phyloP scores from a whole-genome alignment of 805 yeast genomes.

The Scheffersomyces ergatensis region DNA sequence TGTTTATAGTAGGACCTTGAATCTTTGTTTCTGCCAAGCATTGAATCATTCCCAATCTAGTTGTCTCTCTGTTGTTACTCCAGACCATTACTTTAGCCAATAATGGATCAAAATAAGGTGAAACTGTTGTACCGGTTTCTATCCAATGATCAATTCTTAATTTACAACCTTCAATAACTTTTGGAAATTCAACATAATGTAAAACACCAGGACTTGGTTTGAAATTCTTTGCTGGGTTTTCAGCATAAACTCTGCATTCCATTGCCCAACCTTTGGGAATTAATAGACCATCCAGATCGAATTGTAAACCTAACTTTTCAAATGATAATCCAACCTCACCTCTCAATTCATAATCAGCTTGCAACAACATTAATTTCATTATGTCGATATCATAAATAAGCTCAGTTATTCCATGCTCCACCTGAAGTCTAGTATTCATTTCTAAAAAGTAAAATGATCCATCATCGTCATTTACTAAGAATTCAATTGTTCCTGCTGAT shows the following conservation, averaged over 20 bases:
- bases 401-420: slow-evolving; percentile 97
- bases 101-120: slow-evolving; percentile 96
- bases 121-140: slow-evolving; percentile 76
- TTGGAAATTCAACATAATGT: slow-evolving; percentile 80
- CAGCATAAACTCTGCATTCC: slow-evolving; percentile 97
- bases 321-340: neutral
- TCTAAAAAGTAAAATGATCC: slow-evolving; percentile 93
- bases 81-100: slow-evolving; percentile 94
- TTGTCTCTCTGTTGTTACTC: slow-evolving; percentile 85
- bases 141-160: slow-evolving; percentile 91
- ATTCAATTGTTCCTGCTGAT: slow-evolving; percentile 98
- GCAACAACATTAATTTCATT: slow-evolving; percentile 94
- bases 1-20: slow-evolving; percentile 83
- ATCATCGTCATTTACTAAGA: slow-evolving; percentile 80
- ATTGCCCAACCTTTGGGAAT: slow-evolving; percentile 81
- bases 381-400: slow-evolving; percentile 90
- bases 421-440: slow-evolving; percentile 95
- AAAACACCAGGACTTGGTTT: slow-evolving; percentile 96
- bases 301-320: slow-evolving; percentile 21
- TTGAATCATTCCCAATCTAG: slow-evolving; percentile 67
- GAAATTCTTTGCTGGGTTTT: slow-evolving; percentile 92
- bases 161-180: slow-evolving; percentile 52
- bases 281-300: slow-evolving; percentile 63
- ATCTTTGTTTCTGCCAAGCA: slow-evolving; percentile 87
- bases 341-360: slow-evolving; percentile 80